Conservation (phyloP, 2,329 filamentous ascomycete species). For the Blastomyces silverae region DNA sequence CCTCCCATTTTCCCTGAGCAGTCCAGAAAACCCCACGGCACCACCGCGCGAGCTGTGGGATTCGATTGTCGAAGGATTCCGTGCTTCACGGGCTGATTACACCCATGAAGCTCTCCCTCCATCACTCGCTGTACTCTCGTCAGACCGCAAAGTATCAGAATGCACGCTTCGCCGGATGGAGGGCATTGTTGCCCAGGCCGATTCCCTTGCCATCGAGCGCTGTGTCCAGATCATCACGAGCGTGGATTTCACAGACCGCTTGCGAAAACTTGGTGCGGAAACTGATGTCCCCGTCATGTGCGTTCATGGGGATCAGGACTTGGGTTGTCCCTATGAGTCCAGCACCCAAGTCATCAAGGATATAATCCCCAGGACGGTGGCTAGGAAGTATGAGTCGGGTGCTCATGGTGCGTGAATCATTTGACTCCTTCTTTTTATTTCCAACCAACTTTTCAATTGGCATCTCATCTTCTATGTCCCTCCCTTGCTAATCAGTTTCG, state of each 20-base stretch:
- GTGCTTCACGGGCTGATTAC: conserved; percentile 23
- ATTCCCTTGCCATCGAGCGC: conserved; percentile 27
- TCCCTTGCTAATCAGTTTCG: not conserved
- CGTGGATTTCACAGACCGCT: conserved; percentile 25
- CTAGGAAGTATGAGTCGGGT: conserved; percentile 28
- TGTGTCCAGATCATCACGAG: conserved; percentile 27
- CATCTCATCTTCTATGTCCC: not conserved
- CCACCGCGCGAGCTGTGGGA: conserved; percentile 26
- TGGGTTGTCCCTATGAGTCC: conserved; percentile 25
- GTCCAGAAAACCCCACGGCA: conserved; percentile 24
- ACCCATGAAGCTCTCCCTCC: conserved; percentile 22
- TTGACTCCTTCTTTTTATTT: not conserved
- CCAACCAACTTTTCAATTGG: not conserved
- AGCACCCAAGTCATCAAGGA: conserved; percentile 24
- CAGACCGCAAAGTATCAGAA: conserved; percentile 19
- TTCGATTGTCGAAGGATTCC: conserved; percentile 25
- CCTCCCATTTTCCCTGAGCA: conserved; percentile 24
- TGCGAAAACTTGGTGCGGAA: conserved; percentile 20
- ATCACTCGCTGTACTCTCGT: conserved; percentile 23
- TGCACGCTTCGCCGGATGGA: conserved; percentile 23
- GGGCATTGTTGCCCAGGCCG: conserved; percentile 25
- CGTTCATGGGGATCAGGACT: conserved; percentile 28
- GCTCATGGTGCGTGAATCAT: conserved; percentile 24
- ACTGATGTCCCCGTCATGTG: conserved; percentile 24
- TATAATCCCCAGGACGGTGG: conserved; percentile 23